Evolutionary conservation across 805 yeast species (phyloP).

Genomic region (Pichia nakasei): DNA sequence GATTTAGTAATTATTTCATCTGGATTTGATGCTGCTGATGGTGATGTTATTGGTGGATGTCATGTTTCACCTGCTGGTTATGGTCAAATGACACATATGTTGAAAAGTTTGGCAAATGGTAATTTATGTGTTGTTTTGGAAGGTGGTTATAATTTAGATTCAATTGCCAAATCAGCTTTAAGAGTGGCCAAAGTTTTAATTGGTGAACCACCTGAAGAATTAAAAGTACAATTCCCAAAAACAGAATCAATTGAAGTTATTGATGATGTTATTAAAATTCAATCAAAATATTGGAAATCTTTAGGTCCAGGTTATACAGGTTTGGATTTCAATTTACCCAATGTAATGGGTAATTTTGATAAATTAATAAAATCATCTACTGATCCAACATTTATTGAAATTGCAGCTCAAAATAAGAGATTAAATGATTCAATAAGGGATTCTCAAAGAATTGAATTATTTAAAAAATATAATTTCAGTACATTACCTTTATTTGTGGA

Average conservation of each 20-base stretch:
- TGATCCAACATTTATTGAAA: slow-evolving; percentile 30
- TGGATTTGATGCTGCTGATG: slow-evolving; percentile 98
- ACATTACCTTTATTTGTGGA: slow-evolving; percentile 50
- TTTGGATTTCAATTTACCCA: slow-evolving; percentile 24
- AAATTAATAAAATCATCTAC: slow-evolving; percentile 32
- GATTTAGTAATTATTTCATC: slow-evolving; percentile 89
- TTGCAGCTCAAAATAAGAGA: slow-evolving; percentile 35
- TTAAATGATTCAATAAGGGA: slow-evolving; percentile 70
- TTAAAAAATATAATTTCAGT: slow-evolving; percentile 49
- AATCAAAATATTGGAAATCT: slow-evolving; percentile 82
- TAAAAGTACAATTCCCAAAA: slow-evolving; percentile 58
- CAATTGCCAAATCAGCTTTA: slow-evolving; percentile 83
- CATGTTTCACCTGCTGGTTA: slow-evolving; percentile 93
- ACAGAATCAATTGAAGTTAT: slow-evolving; percentile 71
- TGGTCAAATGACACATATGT: slow-evolving; percentile 90
- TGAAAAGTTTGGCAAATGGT: slow-evolving; percentile 83
- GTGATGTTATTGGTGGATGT: slow-evolving; percentile 94
- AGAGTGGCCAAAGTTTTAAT: slow-evolving; percentile 85
- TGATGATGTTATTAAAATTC: slow-evolving; percentile 70
- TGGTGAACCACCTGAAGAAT: slow-evolving; percentile 90
- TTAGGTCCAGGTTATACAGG: slow-evolving; percentile 57
- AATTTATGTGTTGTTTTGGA: slow-evolving; percentile 83
- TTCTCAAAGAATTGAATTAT: slow-evolving; percentile 53
- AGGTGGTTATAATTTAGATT: slow-evolving; percentile 93
- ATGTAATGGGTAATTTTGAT: slow-evolving; percentile 24